Evolutionary conservation across 768 basidiomycete species (phyloP), one percentile per base, ranked within the genome.

Genomic region (Boletellus sp.): DNA sequence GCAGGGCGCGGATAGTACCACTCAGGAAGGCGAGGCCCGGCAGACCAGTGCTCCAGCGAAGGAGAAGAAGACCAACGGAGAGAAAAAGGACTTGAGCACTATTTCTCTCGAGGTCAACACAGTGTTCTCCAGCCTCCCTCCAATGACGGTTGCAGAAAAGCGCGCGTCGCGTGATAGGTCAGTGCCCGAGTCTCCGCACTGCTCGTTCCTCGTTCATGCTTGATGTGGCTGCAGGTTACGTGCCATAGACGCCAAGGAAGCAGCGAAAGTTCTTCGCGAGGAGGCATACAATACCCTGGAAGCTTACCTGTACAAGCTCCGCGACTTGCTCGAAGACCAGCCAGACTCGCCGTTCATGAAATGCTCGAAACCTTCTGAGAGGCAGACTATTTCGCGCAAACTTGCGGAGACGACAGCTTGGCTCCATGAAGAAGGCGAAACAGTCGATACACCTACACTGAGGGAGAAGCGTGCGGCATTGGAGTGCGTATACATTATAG

Each of bases 241-340:
- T 12, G 81, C 84, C 10, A 75, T 95, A 51, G 90, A 95, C 57
- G 66, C 73, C 7, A 83, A 86, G 47, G 94, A 98, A 71, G 72
- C 76, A 2, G 78, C 83, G 16, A 92, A 90, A 66, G 76, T 74
- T 28, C 81, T 82, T 46, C 84, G 84, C 28, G 94, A 94, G 60
- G 96, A 98, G 66, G 91, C 92, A 3, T 78, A 87, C 26, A 99
- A 99, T 69, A 76, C 79, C 22, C 81, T 99, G 45, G 96, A 99
- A 68, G 82, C 86, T 28, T 96, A 96, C 64, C 70, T 98, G n/a
- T 99, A 99, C 72, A 80, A 85, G 52, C 70, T 96, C 31, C 84
- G 90, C 19, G 93, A 93, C 62, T 75, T 95, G 10, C 73, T 97
- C 26, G 77, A 80, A 26, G 83, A 87, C 34, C 78, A 80, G 11